Evolutionary conservation across 1,284 basidiomycete genomes (phyloP).

Genomic region (Rhodotorula sp.): DNA sequence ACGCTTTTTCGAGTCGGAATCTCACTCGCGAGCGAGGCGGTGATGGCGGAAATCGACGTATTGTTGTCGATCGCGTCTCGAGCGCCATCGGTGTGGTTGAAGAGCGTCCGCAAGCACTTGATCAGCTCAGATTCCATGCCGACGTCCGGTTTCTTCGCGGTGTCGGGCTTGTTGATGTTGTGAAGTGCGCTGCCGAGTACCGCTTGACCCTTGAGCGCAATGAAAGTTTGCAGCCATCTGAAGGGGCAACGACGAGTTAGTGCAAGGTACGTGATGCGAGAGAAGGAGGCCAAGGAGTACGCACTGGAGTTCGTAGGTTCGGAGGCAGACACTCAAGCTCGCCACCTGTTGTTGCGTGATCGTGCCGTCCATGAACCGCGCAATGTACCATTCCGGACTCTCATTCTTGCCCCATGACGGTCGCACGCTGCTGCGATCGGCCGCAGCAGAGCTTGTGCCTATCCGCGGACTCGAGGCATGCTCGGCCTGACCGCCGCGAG

Average conservation of each 20-base stretch:
- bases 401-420: slow-evolving; percentile 39
- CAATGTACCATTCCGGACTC: slow-evolving; percentile 64
- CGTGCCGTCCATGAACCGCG: slow-evolving; percentile 81
- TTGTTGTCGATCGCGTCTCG: slow-evolving; percentile 75
- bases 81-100: slow-evolving; percentile 73
- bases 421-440: neutral
- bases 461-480: slow-evolving; percentile 52
- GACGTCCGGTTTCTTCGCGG: slow-evolving; percentile 62
- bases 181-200: slow-evolving; percentile 78
- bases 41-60: slow-evolving; percentile 75
- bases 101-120: slow-evolving; percentile 80
- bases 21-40: slow-evolving; percentile 78
- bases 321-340: slow-evolving; percentile 72
- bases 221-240: slow-evolving; percentile 54
- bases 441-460: neutral
- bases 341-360: slow-evolving; percentile 77
- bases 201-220: slow-evolving; percentile 73
- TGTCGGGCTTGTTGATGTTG: slow-evolving; percentile 63
- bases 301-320: slow-evolving; percentile 76
- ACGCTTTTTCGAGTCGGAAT: slow-evolving; percentile 76
- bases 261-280: neutral
- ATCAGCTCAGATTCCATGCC: slow-evolving; percentile 82
- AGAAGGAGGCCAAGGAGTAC: slow-evolving; percentile 42
- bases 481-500: slow-evolving; percentile 54
- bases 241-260: slow-evolving; percentile 8